Base-by-base conservation (phyloP, 495 filamentous ascomycete genomes). In the Hypomontagnella submonticulosa region DNA sequence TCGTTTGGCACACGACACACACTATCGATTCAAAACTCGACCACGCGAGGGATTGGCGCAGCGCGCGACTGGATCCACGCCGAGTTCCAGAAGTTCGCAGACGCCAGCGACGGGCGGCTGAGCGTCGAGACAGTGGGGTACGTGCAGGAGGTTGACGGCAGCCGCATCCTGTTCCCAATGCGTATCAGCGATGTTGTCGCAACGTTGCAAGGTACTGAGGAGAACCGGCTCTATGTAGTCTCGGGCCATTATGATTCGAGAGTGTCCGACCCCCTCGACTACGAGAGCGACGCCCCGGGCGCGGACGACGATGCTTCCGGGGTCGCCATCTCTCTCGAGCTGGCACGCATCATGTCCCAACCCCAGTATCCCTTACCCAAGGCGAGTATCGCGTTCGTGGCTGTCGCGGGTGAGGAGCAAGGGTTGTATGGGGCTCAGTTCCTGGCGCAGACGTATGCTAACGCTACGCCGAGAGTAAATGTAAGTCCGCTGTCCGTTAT, bases 321-420 rank as follows among this genome's bases (percentile, higher is more conserved):
- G 0, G 72, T 73, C 0, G 65, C 70, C 20, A 71, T 84, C 15
- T 75, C 75, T 2, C 74, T 85, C 59, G 82, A 86, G 70, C 69
- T 86, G 8, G 79, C 79, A 8, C 75, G 82, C 10, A 73, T 85
- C 34, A 69, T 80, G 61, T 78, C 82, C 7, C 72, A 66, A 12
- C 66, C 72, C 11, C 34, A 72, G 18, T 69, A 69, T 27, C 65
- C 65, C 1, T 27, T 54, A 4, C 81, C 81, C 6, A 75, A 72
- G 53, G 77, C 81, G 6, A 85, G 81, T 23, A 81, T 86, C 52
- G 77, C 83, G 34, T 80, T 86, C 41, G 81, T 72, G 4, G 83
- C 83, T 5, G 77, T 80, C 6, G 80, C 83, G 1, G 83, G 80
- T 4, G 83, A 86, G 71, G 83, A 86, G 49, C 83, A 86, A 66